These are phyloP conservation scores for Xerocomus minutiporus DNA, from an alignment of 1,284 basidiomycete species.

Conservation along the genomic window DNA sequence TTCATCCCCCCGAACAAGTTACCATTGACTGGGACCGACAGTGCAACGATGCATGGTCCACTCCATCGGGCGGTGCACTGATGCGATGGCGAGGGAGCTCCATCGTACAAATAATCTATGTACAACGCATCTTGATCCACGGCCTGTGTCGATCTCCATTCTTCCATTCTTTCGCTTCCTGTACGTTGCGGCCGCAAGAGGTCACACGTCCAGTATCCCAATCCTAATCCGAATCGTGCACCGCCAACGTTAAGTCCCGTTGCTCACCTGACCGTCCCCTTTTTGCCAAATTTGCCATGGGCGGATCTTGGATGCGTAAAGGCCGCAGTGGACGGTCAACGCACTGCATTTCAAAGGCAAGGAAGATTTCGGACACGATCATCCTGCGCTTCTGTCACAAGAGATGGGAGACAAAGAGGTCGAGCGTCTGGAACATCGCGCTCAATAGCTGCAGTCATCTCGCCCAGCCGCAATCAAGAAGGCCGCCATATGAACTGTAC, in stretches of 20 bases:
- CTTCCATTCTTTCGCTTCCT: not conserved
- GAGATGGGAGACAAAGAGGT: not conserved
- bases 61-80: not conserved
- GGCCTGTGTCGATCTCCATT: slow-evolving; percentile 6
- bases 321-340: too few relatives aligned
- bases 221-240: slow-evolving; percentile 2
- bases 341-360: too few relatives aligned
- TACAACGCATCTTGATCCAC: not conserved
- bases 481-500: not conserved
- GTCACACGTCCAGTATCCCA: not conserved
- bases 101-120: not conserved
- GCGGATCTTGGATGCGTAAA: slow-evolving; percentile 15
- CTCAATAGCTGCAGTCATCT: not conserved
- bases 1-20: slow-evolving; percentile 1
- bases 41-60: not conserved
- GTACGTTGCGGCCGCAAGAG: not conserved
- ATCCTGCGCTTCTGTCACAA: not conserved
- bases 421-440: not conserved
- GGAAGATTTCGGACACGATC: not conserved
- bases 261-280: not conserved
- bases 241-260: slow-evolving; percentile 1
- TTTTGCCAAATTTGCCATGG: slow-evolving; percentile 5
- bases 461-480: not conserved
- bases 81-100: slow-evolving; percentile 1
- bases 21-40: not conserved